Conservation (phyloP, 2,329 filamentous ascomycete genomes). For the Byssochlamys sp. region DNA sequence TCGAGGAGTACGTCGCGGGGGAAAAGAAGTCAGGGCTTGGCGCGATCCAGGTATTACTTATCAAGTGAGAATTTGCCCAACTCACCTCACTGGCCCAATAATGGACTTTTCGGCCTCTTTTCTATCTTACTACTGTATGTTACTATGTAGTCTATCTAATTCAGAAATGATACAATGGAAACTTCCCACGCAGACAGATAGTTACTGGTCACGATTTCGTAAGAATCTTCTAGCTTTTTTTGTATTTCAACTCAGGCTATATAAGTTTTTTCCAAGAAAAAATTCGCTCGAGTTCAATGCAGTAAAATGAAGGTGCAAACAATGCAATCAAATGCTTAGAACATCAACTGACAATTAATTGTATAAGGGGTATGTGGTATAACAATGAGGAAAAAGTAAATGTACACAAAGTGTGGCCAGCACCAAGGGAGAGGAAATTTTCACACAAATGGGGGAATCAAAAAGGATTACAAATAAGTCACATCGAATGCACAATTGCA, state of each 20-base stretch:
- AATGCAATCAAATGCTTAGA: neutral
- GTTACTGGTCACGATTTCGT: neutral
- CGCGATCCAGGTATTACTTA: too few relatives aligned
- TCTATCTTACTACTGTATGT: too few relatives aligned
- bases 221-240: neutral
- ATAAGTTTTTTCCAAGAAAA: neutral
- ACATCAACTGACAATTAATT: neutral
- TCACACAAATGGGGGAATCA: slow-evolving; percentile 11
- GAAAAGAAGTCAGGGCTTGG: too few relatives aligned
- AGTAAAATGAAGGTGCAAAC: slow-evolving; percentile 2
- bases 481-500: slow-evolving; percentile 17
- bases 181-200: neutral
- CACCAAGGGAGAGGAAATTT: slow-evolving; percentile 17
- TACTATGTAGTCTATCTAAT: too few relatives aligned
- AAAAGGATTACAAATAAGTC: slow-evolving; percentile 10
- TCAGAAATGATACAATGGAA: neutral
- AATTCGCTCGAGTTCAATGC: neutral
- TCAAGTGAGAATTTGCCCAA: too few relatives aligned
- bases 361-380: slow-evolving; percentile 24
- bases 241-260: neutral
- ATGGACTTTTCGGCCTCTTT: too few relatives aligned
- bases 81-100: too few relatives aligned
- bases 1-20: too few relatives aligned
- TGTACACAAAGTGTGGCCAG: slow-evolving; percentile 34
- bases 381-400: slow-evolving; percentile 22